Evolutionary conservation across 192 early-diverging fungal species (phyloP).

Genomic region (Chytriomyces sp.): DNA sequence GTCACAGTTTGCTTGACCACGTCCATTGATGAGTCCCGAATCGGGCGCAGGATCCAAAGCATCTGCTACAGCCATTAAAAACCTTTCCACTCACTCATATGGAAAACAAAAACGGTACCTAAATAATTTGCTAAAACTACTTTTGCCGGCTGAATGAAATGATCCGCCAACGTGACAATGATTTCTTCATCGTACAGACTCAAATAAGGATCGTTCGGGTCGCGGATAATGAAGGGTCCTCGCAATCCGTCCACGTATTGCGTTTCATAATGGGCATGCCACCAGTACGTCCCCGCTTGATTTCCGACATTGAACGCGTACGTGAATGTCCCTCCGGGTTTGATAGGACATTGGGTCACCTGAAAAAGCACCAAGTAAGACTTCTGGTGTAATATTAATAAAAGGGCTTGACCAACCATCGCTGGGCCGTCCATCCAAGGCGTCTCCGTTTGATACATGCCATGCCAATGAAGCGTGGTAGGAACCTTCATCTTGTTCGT

Average conservation of each 20-base stretch:
- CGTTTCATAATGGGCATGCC: conserved; percentile 12
- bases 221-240: conserved; percentile 56
- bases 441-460: conserved; percentile 72
- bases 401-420: conserved; percentile 15
- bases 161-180: conserved; percentile 50
- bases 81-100: background rate
- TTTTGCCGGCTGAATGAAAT: conserved; percentile 55
- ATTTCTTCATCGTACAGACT: conserved; percentile 58
- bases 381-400: background rate
- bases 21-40: conserved; percentile 61
- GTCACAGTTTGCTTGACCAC: background rate
- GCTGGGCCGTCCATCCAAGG: conserved; percentile 71
- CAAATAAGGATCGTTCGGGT: conserved; percentile 53
- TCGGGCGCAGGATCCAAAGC: conserved; percentile 66
- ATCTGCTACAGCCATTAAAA: conserved; percentile 1
- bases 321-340: conserved; percentile 50
- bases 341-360: background rate
- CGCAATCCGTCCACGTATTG: background rate
- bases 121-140: conserved; percentile 41
- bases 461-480: conserved; percentile 59
- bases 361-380: too few relatives aligned
- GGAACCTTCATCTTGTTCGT: conserved; percentile 36
- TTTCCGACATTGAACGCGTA: conserved; percentile 60
- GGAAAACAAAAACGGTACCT: background rate
- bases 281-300: conserved; percentile 84